Base-by-base conservation (phyloP, 169 alveolate genomes). In the Babesia ovata region DNA sequence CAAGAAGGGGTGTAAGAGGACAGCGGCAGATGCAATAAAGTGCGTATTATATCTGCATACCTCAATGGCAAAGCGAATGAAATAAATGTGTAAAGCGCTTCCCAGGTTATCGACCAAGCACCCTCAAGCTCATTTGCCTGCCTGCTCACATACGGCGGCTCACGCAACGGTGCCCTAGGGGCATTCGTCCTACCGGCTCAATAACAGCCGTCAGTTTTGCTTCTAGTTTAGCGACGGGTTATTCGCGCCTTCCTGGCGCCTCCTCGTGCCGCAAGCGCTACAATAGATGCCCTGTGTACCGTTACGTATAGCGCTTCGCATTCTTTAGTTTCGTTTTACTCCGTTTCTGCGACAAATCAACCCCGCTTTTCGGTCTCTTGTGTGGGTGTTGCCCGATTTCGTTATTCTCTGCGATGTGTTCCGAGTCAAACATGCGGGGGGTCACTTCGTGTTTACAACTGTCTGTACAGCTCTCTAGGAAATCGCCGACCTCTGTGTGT, bases 321-420 rank as follows among this genome's bases (percentile, higher is more conserved):
- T 79, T 79, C 46, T 79, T 79, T 9, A 79, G 24, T 26, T 63
- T 79, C 14, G 78, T 49, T 44, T 59, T 70, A 42, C 71, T 49
- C 11, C 59, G 70, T 45, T 48, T 63, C 50, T 52, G 24, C 10
- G 82, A 26, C 19, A 36, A 17, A 26, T 48, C 48, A 4, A 22
- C 21, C 29, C 16, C 33, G 28, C 50, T 45, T 79, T 79, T 70
- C 14, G 11, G 21, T 21, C 63, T 44, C 33, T 44, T 46, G 13
- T 0, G 24, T 39, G 42, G 56, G n/a, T 52, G 58, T 0, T 16
- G 10, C 59, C 13, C n/a, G 0, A 22, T 12, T 9, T 1, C 65
- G 7, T 42, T 45, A 0, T 14, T 46, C 48, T 21, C 61, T 19
- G 56, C 36, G 0, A 12, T 4, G 44, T n/a, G 16, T 45, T 26